phyloP scores from a whole-genome alignment of 2,329 filamentous ascomycete species.

The Cladosporium austrohemisphaericum region DNA sequence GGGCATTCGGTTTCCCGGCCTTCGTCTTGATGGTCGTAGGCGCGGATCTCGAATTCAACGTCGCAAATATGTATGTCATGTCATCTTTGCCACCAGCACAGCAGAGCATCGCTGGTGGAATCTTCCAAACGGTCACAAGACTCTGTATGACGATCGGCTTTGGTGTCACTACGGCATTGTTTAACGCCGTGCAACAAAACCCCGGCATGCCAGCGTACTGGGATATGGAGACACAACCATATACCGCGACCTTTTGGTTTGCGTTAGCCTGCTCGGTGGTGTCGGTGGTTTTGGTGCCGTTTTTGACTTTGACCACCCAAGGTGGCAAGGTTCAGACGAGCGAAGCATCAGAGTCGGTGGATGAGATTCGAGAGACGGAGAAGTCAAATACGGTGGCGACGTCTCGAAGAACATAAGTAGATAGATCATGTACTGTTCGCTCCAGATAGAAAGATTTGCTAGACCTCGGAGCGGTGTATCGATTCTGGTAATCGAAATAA shows the following conservation, averaged over 20 bases:
- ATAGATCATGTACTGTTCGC: too few species aligned
- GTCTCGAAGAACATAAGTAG: too few species aligned
- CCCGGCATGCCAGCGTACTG: conserved; percentile 39
- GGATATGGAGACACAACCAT: conserved; percentile 46
- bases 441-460: too few species aligned
- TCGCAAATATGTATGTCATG: conserved; percentile 70
- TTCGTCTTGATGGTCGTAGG: conserved; percentile 60
- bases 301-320: conserved; percentile 53
- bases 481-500: too few species aligned
- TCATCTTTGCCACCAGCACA: conserved; percentile 59
- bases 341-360: background rate
- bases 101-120: conserved; percentile 63
- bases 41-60: conserved; percentile 67
- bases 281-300: conserved; percentile 48
- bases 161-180: conserved; percentile 60
- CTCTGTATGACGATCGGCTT: conserved; percentile 58
- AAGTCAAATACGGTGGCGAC: conserved; percentile 42
- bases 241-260: conserved; percentile 51
- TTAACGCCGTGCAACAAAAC: conserved; percentile 42
- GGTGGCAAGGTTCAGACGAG: conserved; percentile 34
- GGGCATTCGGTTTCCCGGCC: conserved; percentile 62
- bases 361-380: background rate
- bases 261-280: conserved; percentile 43
- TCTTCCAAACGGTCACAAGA: conserved; percentile 64
- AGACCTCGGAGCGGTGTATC: too few species aligned